Base-by-base conservation (phyloP, 441 rosid genomes). In the Hura crepitans region DNA sequence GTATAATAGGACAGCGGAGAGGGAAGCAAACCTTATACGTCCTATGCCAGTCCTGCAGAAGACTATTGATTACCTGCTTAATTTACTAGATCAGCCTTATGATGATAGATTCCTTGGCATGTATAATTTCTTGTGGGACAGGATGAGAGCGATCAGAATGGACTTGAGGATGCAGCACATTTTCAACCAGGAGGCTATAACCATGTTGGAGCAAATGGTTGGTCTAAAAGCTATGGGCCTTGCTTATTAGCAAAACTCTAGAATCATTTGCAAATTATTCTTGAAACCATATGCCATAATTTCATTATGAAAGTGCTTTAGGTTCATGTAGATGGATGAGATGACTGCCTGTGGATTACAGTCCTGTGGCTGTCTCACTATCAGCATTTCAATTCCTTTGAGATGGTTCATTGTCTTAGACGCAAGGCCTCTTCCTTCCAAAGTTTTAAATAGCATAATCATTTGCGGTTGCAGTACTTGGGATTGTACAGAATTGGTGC, bases 91-190 rank as follows among this genome's bases (percentile, higher is more conserved):
- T 84, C 92, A 83, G 77, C 93, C 93, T 65, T 92, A 90, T 68
- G 85, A 87, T 78, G 86, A 87, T 67, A 78, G 82, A 66, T 89
- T 95, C 82, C 93, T 95, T 62, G 88, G 95, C 84, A 79, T 84
- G 75, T 92, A 92, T 72, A 95, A 95, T 79, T 95, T 95, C 77
- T 79, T 95, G 70, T 95, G 99, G 99, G 99, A 95, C 82, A 87
- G 99, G 82, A 92, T 95, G 98, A 87, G 99, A 81, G 97, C 98
- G 62, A 81, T 92, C 65, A 85, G 98, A 65, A 90, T 95, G 97
- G 99, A 95, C 78, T 84, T 95, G 73, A 78, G 99, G 80, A 95
- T 92, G 98, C 98, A 92, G 71, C 99, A 95, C 78, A 90, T 92
- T 68, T 95, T 95, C 75, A 86, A 88, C 80, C 76, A 71, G 77